Base-by-base conservation (phyloP, 495 filamentous ascomycete genomes). In the Aspergillus hancockii region DNA sequence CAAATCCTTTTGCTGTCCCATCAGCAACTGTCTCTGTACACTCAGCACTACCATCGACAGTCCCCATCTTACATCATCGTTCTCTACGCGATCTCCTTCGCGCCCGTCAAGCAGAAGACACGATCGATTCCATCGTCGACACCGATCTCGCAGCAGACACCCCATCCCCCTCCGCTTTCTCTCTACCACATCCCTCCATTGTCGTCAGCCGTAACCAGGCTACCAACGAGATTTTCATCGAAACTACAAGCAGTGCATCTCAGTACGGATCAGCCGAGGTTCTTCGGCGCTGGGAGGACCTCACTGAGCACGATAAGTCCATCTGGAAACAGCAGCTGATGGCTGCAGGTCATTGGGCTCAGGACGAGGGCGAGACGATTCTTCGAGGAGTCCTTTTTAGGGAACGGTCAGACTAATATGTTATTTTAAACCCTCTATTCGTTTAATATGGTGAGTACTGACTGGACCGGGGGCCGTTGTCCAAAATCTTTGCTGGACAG, bases 361-460 rank as follows among this genome's bases (percentile, higher is more conserved):
- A 82, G 55, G 82, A 82, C 38, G 82, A 92, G 72, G 89, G 88
- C 1, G 89, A 91, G 72, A 80, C 79, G 32, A 81, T 94, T 13
- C 79, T 94, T 36, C 81, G 86, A 69, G 85, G 89, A 8, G 79
- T 96, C 8, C 70, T 95, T 47, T 95, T 95, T 75, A 81, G 85
- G 21, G 82, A 90, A 72, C 74, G 85, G 34, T 54, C 50, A 45
- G 53, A 34, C 49, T 52, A 49, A 13, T 34, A 52, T 64, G 51
- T 38, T 59, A 23, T 52, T 41, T 49, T 45, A 14, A 19, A 7
- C 43, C 41, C 12, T 54, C 34, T 54, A 8, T 54, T 43, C 30
- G 22, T 19, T 23, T 54, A 36, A 2, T 14, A 36, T 8, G 10
- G 32, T 36, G 10, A 10, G 32, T 36, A 12, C 13, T 41, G 18